Conservation (phyloP, 169 alveolate genomes). For the Sarcocystis neurona region DNA sequence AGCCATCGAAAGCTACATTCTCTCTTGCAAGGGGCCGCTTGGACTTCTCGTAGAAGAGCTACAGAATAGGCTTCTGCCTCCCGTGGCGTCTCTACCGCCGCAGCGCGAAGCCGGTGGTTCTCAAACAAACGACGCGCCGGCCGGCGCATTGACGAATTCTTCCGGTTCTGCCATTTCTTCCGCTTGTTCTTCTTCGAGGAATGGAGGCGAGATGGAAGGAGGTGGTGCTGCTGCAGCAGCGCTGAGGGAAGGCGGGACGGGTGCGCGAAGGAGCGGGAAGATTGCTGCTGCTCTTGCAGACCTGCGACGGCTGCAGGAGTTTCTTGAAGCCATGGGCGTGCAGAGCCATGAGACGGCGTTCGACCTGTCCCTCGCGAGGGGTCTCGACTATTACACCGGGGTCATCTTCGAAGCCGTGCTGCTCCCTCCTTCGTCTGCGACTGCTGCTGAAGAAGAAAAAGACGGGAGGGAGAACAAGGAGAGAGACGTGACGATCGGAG, state of each 20-base stretch:
- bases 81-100: too few species aligned
- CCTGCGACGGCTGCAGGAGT: slow-evolving; percentile 73
- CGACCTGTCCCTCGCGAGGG: slow-evolving; percentile 95
- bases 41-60: slow-evolving; percentile 67
- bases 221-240: slow-evolving; percentile 35
- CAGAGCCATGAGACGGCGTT: slow-evolving; percentile 65
- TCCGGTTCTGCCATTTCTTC: too few species aligned
- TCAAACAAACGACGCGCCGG: too few species aligned
- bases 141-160: too few species aligned
- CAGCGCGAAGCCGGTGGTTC: slow-evolving; percentile 58
- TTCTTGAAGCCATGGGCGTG: slow-evolving; percentile 57
- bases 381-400: slow-evolving; percentile 97
- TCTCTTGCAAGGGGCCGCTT: slow-evolving; percentile 20
- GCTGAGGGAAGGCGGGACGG: too few species aligned
- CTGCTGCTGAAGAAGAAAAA: too few species aligned
- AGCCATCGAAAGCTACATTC: not conserved
- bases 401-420: slow-evolving; percentile 94
- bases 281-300: slow-evolving; percentile 76
- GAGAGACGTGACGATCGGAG: not conserved
- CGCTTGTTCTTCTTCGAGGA: too few species aligned
- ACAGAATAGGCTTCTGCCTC: slow-evolving; percentile 66
- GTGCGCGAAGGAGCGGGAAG: too few species aligned
- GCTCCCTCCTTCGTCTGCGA: too few species aligned
- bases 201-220: slow-evolving; percentile 57
- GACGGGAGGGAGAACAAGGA: too few species aligned